Percentiles rank a stretch among this genome's conserved stretches.
Conservation (phyloP, 2,329 filamentous ascomycete genomes). For the Tolypocladium inflatum region DNA sequence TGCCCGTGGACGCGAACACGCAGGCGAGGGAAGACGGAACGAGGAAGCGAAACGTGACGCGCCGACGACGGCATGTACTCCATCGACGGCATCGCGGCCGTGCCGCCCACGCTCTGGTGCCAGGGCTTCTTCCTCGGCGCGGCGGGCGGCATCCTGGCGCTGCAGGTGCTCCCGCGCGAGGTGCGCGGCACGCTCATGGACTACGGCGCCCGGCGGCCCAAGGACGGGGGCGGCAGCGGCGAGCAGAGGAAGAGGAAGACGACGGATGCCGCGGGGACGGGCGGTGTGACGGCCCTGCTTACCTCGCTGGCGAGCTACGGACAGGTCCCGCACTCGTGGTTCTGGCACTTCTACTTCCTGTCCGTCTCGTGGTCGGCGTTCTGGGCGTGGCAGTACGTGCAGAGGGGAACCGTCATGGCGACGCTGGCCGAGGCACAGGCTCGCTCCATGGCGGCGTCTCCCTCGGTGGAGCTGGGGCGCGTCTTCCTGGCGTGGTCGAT, state of each 20-base stretch:
- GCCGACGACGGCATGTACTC: neutral
- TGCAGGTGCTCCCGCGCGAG: conserved; percentile 34
- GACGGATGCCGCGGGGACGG: neutral
- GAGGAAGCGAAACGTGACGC: neutral
- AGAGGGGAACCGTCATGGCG: conserved; percentile 42
- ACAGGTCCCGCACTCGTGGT: conserved; percentile 80
- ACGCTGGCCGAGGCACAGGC: conserved; percentile 31
- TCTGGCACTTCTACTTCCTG: conserved; percentile 74
- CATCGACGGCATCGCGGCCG: neutral
- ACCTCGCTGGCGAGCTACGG: conserved; percentile 20
- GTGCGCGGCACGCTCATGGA: conserved; percentile 34
- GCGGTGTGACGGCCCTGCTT: neutral
- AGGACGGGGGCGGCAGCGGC: neutral
- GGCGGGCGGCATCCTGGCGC: conserved; percentile 26
- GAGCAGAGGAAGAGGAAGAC: conserved; percentile 4
- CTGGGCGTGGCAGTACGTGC: conserved; percentile 60
- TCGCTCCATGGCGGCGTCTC: conserved; percentile 1
- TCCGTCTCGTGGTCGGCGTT: conserved; percentile 62
- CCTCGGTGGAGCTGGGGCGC: conserved; percentile 48
- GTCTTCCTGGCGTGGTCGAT: conserved; percentile 59
- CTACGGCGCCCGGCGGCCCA: conserved; percentile 37
- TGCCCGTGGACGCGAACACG: neutral
- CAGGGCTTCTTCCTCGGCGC: conserved; percentile 38
- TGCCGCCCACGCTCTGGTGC: conserved; percentile 24
- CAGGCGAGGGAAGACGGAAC: neutral